Evolutionary conservation across 1,284 basidiomycete species (phyloP).

Genomic region (Hemileia vastatrix): DNA sequence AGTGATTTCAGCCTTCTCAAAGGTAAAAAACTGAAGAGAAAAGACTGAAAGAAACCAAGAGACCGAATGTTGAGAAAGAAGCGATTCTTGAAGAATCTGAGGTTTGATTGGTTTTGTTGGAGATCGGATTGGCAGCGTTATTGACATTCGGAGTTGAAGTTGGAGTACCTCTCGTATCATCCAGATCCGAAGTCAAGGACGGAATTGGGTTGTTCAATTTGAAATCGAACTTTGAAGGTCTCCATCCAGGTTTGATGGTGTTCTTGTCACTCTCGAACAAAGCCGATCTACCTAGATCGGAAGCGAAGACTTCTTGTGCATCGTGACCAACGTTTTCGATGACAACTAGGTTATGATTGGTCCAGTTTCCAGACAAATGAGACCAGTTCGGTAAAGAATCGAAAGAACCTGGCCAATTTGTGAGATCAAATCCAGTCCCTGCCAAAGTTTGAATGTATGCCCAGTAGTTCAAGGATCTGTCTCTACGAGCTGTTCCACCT

Average conservation of each 20-base stretch:
- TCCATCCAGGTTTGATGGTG: too few species aligned
- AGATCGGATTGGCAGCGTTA: too few species aligned
- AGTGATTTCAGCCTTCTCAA: too few species aligned
- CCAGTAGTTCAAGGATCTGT: constrained; percentile 41
- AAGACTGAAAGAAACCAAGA: too few species aligned
- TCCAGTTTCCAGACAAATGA: too few species aligned
- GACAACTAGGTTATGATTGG: constrained; percentile 21
- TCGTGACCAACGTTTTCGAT: constrained; percentile 35
- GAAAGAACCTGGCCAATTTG: constrained; percentile 22
- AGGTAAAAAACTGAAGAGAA: too few species aligned
- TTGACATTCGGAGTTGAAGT: neutral
- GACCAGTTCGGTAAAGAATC: too few species aligned
- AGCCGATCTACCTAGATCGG: constrained; percentile 33
- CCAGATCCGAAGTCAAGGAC: neutral
- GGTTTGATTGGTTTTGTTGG: too few species aligned
- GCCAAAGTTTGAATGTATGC: too few species aligned
- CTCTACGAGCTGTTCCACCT: constrained; percentile 33
- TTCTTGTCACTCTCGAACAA: constrained; percentile 31
- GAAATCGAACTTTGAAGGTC: constrained; percentile 27
- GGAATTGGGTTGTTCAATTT: neutral
- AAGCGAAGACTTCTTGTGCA: constrained; percentile 34
- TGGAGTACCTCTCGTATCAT: neutral
- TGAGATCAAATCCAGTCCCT: constrained; percentile 30
- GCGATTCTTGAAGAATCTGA: too few species aligned
- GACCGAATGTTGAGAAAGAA: too few species aligned